These are phyloP conservation scores for Angomonas ambiguus DNA, from an alignment of 208 protist genomes.

Conservation along the genomic window DNA sequence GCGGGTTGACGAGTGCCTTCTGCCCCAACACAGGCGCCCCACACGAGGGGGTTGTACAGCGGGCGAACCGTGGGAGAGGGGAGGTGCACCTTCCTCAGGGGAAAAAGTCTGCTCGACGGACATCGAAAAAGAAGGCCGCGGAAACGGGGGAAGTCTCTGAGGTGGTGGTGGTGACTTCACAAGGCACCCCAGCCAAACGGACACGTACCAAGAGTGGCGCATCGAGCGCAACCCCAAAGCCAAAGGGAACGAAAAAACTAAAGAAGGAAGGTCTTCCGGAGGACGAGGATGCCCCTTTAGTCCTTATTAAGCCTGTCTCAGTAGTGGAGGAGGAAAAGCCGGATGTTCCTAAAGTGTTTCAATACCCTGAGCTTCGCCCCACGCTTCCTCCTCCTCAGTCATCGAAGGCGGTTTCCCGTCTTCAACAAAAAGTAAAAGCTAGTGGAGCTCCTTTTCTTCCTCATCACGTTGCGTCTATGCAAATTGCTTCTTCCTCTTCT, in stretches of 20 bases:
- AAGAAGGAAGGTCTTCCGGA: neutral
- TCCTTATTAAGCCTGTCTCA: neutral
- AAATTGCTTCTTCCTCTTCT: conserved; percentile 11
- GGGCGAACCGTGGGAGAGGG: conserved; percentile 30
- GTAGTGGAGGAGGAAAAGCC: conserved; percentile 4
- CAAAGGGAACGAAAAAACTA: neutral
- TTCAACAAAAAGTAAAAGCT: conserved; percentile 37
- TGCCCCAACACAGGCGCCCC: conserved; percentile 60
- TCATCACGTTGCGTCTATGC: conserved; percentile 30
- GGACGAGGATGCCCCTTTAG: neutral
- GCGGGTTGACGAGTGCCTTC: conserved; percentile 51
- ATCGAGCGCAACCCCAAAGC: neutral
- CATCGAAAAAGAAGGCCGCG: neutral
- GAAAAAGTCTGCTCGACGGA: conserved; percentile 9
- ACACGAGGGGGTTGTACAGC: conserved; percentile 28
- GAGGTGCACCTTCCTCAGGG: conserved; percentile 41
- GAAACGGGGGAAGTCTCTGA: conserved; percentile 12
- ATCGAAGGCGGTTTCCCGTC: conserved; percentile 28
- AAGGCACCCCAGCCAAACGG: conserved; percentile 7
- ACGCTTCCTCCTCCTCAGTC: conserved; percentile 41
- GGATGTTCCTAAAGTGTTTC: conserved; percentile 20
- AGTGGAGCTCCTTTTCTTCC: conserved; percentile 26
- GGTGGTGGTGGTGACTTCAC: conserved; percentile 16
- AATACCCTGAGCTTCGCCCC: conserved; percentile 54
- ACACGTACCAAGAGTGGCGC: neutral